phyloP scores from a whole-genome alignment of 1,139 yeast genomes.

The Yamadazyma buinensis region DNA sequence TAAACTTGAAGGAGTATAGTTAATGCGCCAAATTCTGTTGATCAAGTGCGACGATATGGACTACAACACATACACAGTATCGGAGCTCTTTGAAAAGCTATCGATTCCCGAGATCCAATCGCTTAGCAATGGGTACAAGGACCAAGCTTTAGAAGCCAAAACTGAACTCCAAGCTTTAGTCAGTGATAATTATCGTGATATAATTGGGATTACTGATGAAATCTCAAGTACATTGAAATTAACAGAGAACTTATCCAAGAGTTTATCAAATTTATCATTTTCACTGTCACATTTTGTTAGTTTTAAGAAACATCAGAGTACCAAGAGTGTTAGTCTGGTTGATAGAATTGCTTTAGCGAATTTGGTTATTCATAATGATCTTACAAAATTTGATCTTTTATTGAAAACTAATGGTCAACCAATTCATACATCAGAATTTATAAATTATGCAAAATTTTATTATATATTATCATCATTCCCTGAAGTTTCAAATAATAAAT shows the following conservation, averaged over 20 bases:
- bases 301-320: no score
- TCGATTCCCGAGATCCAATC: slow-evolving; percentile 34
- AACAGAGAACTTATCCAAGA: slow-evolving; percentile 26
- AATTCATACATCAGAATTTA: slow-evolving; percentile 26
- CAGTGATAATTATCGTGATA: slow-evolving; percentile 63
- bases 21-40: no score
- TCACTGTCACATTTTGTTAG: slow-evolving; percentile 26
- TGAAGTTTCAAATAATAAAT: slow-evolving; percentile 16
- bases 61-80: slow-evolving; percentile 16
- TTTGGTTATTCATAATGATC: slow-evolving; percentile 8
- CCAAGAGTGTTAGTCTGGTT: no score
- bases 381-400: slow-evolving; percentile 15
- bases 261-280: slow-evolving; percentile 32
- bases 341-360: slow-evolving; percentile 15
- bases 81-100: slow-evolving; percentile 33
- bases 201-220: slow-evolving; percentile 66
- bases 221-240: slow-evolving; percentile 51
- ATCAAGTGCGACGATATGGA: background rate
- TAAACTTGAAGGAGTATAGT: no score
- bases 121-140: slow-evolving; percentile 26
- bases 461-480: slow-evolving; percentile 25
- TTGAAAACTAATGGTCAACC: slow-evolving; percentile 10
- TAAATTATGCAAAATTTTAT: slow-evolving; percentile 34
- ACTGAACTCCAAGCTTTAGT: slow-evolving; percentile 54
- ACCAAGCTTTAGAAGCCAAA: slow-evolving; percentile 19